Evolutionary conservation across 495 filamentous ascomycete genomes (phyloP), one percentile per base, ranked within the genome.

Genomic region (Penicillium steckii): DNA sequence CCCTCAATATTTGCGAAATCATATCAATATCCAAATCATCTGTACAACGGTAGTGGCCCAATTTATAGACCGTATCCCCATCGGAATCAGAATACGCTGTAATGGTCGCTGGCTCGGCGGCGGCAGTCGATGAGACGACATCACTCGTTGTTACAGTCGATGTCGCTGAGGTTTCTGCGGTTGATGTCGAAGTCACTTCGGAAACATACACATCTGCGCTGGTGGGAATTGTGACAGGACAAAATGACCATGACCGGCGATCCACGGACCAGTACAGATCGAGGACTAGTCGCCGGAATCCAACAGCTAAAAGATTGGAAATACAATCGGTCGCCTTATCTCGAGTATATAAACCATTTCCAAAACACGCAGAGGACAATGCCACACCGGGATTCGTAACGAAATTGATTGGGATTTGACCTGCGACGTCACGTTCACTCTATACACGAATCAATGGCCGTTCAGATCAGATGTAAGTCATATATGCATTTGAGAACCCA

Each of bases 261-360:
- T 61, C 67, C 15, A 69, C 48, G 47, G 85, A 85, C 85, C 85
- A 88, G 57, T 84, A 88, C 5, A 86, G 47, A 59, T 88, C 85
- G n/a, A 85, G 61, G 26, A 80, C 61, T 25, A 86, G 76, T 44
- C 80, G 73, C 25, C 76, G 71, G 51, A 80, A 86, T n/a, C 80
- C 82, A 8, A 75, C 66, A 1, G 79, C 74, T 3, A 88, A 70
- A 1, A 88, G 68, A 57, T 85, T 85, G 3, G 83, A 85, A 15
- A 86, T 57, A 60, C 85, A 88, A 57, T 70, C 68, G 13, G 64
- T 67, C 6, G 75, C 75, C 4, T 66, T 63, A 8, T 59, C 56
- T 55, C 72, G 66, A 46, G 79, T 76, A 60, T 79, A 85, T 19
- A 68, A 61, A 15, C 71, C 65, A 53, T 79, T 53, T 8, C 71